These are phyloP conservation scores for Phytophthora pseudosyringae DNA, from an alignment of 352 stramenopile genomes.

Conservation along the genomic window DNA sequence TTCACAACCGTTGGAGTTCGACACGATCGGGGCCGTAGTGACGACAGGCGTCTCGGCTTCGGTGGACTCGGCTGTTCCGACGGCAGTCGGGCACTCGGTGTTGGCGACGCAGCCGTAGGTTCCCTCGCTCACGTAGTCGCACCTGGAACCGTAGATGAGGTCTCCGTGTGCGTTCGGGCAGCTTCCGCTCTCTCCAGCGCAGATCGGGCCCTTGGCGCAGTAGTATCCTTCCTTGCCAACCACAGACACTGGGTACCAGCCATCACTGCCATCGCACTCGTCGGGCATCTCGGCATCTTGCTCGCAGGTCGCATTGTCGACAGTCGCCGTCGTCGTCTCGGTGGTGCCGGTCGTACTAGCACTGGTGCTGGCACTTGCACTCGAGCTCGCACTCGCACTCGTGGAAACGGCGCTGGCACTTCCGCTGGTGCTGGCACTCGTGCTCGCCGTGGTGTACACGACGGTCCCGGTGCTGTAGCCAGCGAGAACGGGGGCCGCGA, in stretches of 20 bases:
- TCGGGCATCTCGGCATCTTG: conserved; percentile 26
- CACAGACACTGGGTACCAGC: conserved; percentile 45
- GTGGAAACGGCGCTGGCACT: background rate
- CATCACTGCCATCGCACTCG: conserved; percentile 35
- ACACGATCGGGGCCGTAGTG: conserved; percentile 1
- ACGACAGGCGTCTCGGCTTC: background rate
- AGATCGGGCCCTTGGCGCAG: conserved; percentile 42
- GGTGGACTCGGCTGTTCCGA: conserved; percentile 4
- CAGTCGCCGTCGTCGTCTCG: conserved; percentile 6
- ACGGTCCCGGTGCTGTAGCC: conserved; percentile 1
- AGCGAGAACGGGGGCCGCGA: conserved; percentile 17
- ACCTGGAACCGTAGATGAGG: conserved; percentile 35
- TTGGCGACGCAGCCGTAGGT: conserved; percentile 40
- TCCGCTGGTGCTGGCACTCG: conserved; percentile 6
- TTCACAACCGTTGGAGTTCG: conserved; percentile 16
- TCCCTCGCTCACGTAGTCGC: conserved; percentile 22
- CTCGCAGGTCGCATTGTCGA: conserved; percentile 11
- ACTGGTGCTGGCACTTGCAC: background rate
- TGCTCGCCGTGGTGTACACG: conserved; percentile 15
- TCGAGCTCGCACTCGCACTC: conserved; percentile 1
- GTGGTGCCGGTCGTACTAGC: background rate
- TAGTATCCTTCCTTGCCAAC: conserved; percentile 33
- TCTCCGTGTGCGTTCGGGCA: conserved; percentile 35
- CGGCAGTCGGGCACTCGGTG: conserved; percentile 18
- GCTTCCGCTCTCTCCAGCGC: conserved; percentile 20